These are phyloP conservation scores for Geotrichum aggregatum DNA, from an alignment of 1,139 yeast species.

Conservation along the genomic window DNA sequence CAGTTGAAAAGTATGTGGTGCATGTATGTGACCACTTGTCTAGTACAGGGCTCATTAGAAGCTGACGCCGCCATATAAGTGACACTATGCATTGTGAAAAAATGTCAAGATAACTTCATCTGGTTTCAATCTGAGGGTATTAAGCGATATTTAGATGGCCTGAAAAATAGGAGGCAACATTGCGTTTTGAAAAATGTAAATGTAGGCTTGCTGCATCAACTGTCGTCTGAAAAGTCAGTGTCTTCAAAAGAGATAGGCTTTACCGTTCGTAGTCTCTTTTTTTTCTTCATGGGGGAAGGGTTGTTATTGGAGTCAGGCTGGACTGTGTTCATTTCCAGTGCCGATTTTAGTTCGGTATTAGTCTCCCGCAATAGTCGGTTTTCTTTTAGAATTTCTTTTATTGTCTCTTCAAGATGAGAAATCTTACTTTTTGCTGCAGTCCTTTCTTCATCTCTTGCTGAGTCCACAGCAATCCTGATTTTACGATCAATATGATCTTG, in stretches of 20 bases:
- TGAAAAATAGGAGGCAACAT: too few species aligned
- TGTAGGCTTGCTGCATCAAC: too few species aligned
- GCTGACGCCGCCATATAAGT: too few species aligned
- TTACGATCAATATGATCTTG: slow-evolving; percentile 19
- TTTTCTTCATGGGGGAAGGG: not conserved
- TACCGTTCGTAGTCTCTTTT: not conserved
- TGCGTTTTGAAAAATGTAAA: not conserved
- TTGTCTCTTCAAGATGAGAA: slow-evolving; percentile 1
- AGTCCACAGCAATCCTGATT: slow-evolving; percentile 14
- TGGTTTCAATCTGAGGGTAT: too few species aligned
- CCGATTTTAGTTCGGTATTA: slow-evolving; percentile 3
- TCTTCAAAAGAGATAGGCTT: slow-evolving; percentile 2
- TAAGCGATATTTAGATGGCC: too few species aligned
- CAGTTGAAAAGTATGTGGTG: too few species aligned
- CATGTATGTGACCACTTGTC: too few species aligned
- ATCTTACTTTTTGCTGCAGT: slow-evolving; percentile 3
- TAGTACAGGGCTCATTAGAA: too few species aligned
- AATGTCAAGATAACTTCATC: too few species aligned
- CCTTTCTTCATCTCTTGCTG: slow-evolving; percentile 1
- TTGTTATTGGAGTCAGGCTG: not conserved
- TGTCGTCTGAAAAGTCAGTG: not conserved
- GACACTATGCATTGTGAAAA: too few species aligned
- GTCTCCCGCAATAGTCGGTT: slow-evolving; percentile 6
- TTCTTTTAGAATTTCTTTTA: slow-evolving; percentile 9
- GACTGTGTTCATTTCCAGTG: not conserved